Evolutionary conservation across 2,329 filamentous ascomycete genomes (phyloP).

Genomic region (Lasiodiplodia citricola): DNA sequence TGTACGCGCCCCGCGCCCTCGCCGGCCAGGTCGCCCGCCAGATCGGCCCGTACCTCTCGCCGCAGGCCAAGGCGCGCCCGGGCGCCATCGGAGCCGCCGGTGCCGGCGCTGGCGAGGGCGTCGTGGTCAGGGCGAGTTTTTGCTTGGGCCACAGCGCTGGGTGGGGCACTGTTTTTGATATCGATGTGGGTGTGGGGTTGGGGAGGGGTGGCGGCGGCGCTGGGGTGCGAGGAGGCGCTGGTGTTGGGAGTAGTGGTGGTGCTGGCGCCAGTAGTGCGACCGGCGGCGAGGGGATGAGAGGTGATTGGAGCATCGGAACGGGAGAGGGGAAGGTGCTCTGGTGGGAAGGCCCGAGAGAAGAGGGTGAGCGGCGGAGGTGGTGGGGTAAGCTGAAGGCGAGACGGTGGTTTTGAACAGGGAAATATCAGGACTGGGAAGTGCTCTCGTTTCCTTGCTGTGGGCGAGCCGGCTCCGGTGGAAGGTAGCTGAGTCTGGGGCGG

Average conservation of each 20-base stretch:
- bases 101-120: slow-evolving; percentile 33
- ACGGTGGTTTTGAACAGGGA: slow-evolving; percentile 49
- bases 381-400: slow-evolving; percentile 50
- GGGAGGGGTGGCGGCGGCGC: background rate
- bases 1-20: slow-evolving; percentile 47
- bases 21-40: slow-evolving; percentile 48
- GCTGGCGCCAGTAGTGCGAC: slow-evolving; percentile 48
- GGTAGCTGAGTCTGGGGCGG: too few species aligned
- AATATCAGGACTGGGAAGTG: too few species aligned
- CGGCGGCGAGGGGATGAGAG: slow-evolving; percentile 44
- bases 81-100: slow-evolving; percentile 18
- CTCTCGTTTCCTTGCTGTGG: too few species aligned
- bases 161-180: slow-evolving; percentile 50
- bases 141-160: slow-evolving; percentile 45
- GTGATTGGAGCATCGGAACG: slow-evolving; percentile 47
- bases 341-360: slow-evolving; percentile 51
- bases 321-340: slow-evolving; percentile 36
- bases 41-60: slow-evolving; percentile 48
- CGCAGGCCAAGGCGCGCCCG: slow-evolving; percentile 46
- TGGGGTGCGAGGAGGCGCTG: slow-evolving; percentile 39
- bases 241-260: slow-evolving; percentile 50
- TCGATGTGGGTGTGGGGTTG: slow-evolving; percentile 49
- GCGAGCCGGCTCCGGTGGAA: too few species aligned
- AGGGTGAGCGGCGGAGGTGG: slow-evolving; percentile 48
- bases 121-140: slow-evolving; percentile 53